Evolutionary conservation across 345 rosid genomes (phyloP).

Genomic region (Euphorbia pulcherrima): DNA sequence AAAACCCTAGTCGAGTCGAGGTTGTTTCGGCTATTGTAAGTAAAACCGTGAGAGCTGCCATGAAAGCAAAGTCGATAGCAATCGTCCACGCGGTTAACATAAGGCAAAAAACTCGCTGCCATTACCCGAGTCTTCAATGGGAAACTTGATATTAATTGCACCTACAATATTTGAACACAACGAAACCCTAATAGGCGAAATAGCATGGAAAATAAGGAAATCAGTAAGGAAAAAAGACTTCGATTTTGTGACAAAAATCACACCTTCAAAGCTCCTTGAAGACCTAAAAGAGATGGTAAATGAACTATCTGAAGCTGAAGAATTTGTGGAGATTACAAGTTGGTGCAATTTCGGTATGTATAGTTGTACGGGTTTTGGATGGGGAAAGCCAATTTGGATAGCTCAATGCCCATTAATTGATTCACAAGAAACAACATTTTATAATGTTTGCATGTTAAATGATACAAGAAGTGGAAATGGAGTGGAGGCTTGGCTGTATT

Average conservation of each 20-base stretch:
- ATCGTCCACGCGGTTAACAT: neutral
- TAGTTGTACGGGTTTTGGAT: constrained; percentile 24
- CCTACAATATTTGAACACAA: neutral
- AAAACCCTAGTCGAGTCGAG: constrained; percentile 42
- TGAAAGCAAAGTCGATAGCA: constrained; percentile 20
- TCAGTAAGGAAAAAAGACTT: neutral
- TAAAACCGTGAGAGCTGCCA: constrained; percentile 31
- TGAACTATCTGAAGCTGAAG: neutral
- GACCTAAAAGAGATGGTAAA: neutral
- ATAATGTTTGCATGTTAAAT: neutral
- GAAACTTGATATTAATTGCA: neutral
- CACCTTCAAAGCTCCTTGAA: neutral
- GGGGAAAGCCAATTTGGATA: constrained; percentile 29
- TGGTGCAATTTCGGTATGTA: constrained; percentile 21
- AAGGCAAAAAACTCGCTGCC: neutral
- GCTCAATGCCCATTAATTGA: neutral
- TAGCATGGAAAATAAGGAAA: neutral
- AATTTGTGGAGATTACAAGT: constrained; percentile 20
- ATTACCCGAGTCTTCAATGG: neutral
- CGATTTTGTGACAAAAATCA: neutral
- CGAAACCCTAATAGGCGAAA: neutral
- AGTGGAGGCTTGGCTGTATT: constrained; percentile 22
- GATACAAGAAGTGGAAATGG: constrained; percentile 4
- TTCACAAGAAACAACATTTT: neutral
- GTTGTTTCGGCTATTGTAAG: constrained; percentile 45